Evolutionary conservation across 2,329 filamentous ascomycete genomes (phyloP), one percentile per base, ranked within the genome.

Genomic region (Xylariaceae sp.): DNA sequence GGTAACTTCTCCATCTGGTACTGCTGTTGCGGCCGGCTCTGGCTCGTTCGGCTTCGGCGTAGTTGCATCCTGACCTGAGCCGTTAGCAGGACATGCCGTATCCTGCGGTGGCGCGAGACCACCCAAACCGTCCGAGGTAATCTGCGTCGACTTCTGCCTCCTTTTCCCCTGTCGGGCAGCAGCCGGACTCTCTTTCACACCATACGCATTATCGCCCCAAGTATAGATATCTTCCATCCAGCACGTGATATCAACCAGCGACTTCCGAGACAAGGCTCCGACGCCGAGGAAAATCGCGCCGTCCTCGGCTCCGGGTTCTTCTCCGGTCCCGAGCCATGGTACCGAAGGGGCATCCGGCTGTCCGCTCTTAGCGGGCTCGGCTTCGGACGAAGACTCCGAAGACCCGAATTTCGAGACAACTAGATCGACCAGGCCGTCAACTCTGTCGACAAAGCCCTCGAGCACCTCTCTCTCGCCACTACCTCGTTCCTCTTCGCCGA

Each of bases 401-500:
- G 71, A 67, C 13, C 91, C 93, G 72, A 95, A 97, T 66, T 89
- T 87, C 49, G 90, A 92, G 2, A 97, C 92, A 48, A 97, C 79
- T 53, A 97, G 74, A 73, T 99, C 94, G 4, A 96, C 83, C 45
- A 99, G 79, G 0, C 94, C 94, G 55, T 94, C 88, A 23, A 90
- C 89, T 57, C 89, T 81, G 8, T 81, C 82, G 1, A 91, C 85
- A 62, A 96, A 85, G n/a, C 91, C 91, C 73, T 97, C 93, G 1
- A 99, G 78, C 0, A 97, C 93, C 67, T 95, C 93, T 67, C 93
- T 82, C 76, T 97, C 93, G 37, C 92, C 92, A 71, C 93, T 97
- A 3, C 93, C 93, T 72, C 92, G 88, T 57, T 97, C 90, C 76
- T 97, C 94, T 72, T 97, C 94, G 15, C 94, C 94, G 1, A 97